Conservation (phyloP, 148 eudicot genomes). For the Bassia scoparia region DNA sequence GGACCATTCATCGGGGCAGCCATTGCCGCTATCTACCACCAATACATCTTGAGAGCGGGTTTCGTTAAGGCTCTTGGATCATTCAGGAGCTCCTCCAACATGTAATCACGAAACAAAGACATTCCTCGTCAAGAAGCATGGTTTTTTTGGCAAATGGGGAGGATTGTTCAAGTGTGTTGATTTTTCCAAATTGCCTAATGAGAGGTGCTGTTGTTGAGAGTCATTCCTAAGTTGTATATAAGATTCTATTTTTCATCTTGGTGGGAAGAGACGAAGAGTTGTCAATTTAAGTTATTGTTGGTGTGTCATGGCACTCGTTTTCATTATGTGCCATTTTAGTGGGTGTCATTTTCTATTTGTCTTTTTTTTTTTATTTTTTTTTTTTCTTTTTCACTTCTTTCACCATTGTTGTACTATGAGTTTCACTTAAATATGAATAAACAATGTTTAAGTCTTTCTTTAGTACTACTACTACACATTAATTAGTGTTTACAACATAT, state of each 20-base stretch:
- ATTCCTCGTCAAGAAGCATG: not conserved
- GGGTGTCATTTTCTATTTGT: slow-evolving; percentile 5
- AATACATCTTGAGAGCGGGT: slow-evolving; percentile 37
- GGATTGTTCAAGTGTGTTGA: not conserved
- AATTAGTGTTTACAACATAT: not conserved
- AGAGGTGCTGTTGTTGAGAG: slow-evolving; percentile 3
- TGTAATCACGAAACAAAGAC: slow-evolving; percentile 1
- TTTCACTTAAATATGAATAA: slow-evolving; percentile 18
- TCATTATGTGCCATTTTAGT: slow-evolving; percentile 19
- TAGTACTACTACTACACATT: not conserved
- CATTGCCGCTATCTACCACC: slow-evolving; percentile 52
- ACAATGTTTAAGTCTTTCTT: not conserved
- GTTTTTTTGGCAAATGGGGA: slow-evolving; percentile 10
- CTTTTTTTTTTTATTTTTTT: not conserved
- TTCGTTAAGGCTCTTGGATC: slow-evolving; percentile 46
- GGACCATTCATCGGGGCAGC: slow-evolving; percentile 58
- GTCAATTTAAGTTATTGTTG: slow-evolving; percentile 22
- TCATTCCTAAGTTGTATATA: slow-evolving; percentile 24
- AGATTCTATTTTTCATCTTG: not conserved
- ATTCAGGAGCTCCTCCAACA: slow-evolving; percentile 33
- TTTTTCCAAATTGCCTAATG: slow-evolving; percentile 4
- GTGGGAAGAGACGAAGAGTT: slow-evolving; percentile 13
- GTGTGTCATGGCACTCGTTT: slow-evolving; percentile 20
- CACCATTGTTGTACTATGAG: not conserved
- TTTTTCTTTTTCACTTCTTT: not conserved